Base-by-base conservation (phyloP, 176 grass and related monocot species). In the Alloteropsis semialata region DNA sequence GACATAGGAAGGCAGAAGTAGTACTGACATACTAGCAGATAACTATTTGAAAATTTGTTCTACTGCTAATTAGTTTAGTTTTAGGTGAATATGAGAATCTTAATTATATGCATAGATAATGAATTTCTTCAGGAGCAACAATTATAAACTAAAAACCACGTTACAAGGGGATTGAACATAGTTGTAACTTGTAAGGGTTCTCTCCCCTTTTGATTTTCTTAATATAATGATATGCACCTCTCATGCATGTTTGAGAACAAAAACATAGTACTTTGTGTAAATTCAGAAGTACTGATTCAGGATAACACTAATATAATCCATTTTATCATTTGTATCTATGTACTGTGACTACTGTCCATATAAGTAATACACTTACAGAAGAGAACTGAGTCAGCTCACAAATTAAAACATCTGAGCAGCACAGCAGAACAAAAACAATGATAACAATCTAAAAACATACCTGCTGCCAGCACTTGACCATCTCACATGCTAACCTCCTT, bases 391-490 rank as follows among this genome's bases (percentile, higher is more conserved):
- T 13, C 65, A 42, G 19, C 25, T 65, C 25, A 27, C 58, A 65
- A 45, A 28, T 10, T 0, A 27, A 45, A 65, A 45, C 10, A 49
- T 22, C 39, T 42, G 17, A 14, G 30, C 37, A 69, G 30, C 22
- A 79, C 63, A 73, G 72, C 6, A 73, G 25, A 67, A 45, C 15
- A 51, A 46, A 62, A 5, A 1, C 39, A n/a, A 49, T 2, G 28
- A 41, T 7, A 49, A 88, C 13, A 22, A 55, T 78, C 41, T 12
- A 24, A 24, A 56, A 8, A 45, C 0, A 3, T 93, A 98, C 96
- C 96, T 95, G 96, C 29, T 95, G 75, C 96, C 96, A 98, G 53
- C 94, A 93, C 65, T 95, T 95, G 48, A 95, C 91, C 92, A 98
- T 98, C 76, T 98, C 96, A 84, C 96, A 98, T 82, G 96, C 96